A percentile compares a stretch with the other conserved stretches of the same genome.
Evolutionary conservation across 305 asterid genomes (phyloP).

Genomic region (Euphrasia arctica): DNA sequence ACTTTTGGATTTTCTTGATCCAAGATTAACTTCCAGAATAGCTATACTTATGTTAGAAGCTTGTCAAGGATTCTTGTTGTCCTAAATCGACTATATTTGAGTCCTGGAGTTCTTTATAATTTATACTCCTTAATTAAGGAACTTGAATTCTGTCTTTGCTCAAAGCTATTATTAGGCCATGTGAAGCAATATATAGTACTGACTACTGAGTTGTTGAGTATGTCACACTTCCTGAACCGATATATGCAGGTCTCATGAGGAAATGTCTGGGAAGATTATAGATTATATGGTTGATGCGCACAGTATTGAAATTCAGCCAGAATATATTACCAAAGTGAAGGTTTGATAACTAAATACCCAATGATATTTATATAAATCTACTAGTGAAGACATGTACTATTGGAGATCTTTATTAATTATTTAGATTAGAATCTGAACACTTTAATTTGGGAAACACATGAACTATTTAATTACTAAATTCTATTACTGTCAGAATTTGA

Average conservation of each 20-base stretch:
- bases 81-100: conserved; percentile 13
- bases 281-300: conserved; percentile 77
- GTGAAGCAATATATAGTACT: neutral
- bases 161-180: conserved; percentile 14
- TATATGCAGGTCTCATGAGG: conserved; percentile 85
- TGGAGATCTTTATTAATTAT: conserved; percentile 11
- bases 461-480: no score
- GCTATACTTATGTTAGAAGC: neutral
- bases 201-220: conserved; percentile 6
- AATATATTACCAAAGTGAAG: conserved; percentile 62
- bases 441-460: neutral
- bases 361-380: conserved; percentile 9
- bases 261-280: conserved; percentile 85
- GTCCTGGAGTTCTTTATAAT: neutral
- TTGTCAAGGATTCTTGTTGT: neutral
- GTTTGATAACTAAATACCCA: conserved; percentile 35
- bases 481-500: neutral
- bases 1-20: neutral
- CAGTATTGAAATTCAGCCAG: conserved; percentile 66
- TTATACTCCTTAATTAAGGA: neutral
- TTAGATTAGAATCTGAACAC: conserved; percentile 9
- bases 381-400: neutral
- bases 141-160: conserved; percentile 5
- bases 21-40: conserved; percentile 9
- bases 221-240: conserved; percentile 24